Evolutionary conservation across 495 filamentous ascomycete genomes (phyloP).

Genomic region (Tuber calosporum): DNA sequence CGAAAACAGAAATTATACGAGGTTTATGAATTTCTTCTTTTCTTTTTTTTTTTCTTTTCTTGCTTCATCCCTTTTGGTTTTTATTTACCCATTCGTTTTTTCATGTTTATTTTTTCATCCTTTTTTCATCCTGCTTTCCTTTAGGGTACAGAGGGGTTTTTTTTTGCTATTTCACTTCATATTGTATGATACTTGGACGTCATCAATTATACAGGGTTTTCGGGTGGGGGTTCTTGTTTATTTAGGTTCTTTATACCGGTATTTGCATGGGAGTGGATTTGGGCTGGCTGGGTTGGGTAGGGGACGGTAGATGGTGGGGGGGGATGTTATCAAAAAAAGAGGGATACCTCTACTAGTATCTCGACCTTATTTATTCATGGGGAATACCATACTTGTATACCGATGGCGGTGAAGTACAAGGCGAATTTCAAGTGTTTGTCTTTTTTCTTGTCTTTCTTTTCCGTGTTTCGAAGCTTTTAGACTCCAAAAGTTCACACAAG

Average conservation of each 20-base stretch:
- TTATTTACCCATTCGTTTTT: slow-evolving; percentile 2
- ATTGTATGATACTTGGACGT: background rate
- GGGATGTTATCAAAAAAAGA: background rate
- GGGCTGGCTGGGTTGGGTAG: background rate
- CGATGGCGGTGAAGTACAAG: background rate
- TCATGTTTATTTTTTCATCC: background rate
- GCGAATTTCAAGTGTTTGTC: background rate
- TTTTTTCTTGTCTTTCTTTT: background rate
- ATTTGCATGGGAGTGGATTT: background rate
- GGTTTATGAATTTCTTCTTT: background rate
- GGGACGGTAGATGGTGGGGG: background rate
- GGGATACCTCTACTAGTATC: background rate
- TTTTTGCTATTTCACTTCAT: background rate
- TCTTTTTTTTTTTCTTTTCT: slow-evolving; percentile 11
- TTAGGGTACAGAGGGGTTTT: background rate
- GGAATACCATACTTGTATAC: background rate
- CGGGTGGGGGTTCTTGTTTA: background rate
- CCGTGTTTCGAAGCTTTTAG: background rate
- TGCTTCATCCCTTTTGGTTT: slow-evolving; percentile 4
- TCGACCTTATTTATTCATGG: background rate
- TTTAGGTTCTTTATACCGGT: background rate
- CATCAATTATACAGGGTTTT: background rate
- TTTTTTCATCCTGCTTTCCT: background rate
- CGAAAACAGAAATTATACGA: background rate
- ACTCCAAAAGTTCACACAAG: too few relatives aligned